Evolutionary conservation across 2,329 filamentous ascomycete genomes (phyloP).

Genomic region (Pleurostoma richardsiae): DNA sequence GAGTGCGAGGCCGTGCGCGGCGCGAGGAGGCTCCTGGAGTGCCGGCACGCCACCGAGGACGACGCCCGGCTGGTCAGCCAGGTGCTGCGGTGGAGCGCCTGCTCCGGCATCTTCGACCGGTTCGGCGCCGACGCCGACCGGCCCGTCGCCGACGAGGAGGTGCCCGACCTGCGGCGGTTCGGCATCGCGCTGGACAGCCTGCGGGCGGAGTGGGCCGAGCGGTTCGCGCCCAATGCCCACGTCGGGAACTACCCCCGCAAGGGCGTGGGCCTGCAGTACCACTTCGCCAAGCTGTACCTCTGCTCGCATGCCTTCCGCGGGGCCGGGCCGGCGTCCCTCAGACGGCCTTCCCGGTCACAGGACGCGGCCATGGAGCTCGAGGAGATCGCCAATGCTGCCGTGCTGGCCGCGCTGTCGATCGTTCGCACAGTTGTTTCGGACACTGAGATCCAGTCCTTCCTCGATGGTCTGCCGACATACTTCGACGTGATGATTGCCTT

Average conservation of each 20-base stretch:
- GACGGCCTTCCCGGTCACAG: neutral
- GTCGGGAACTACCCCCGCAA: slow-evolving; percentile 26
- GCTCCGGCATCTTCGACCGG: slow-evolving; percentile 46
- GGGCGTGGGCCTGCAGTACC: slow-evolving; percentile 23
- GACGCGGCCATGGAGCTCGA: slow-evolving; percentile 1
- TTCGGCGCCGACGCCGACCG: slow-evolving; percentile 47
- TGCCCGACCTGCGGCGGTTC: slow-evolving; percentile 13
- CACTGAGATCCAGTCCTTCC: slow-evolving; percentile 22
- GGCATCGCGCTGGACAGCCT: slow-evolving; percentile 13
- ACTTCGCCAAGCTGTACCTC: slow-evolving; percentile 26
- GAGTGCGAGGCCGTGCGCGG: slow-evolving; percentile 6
- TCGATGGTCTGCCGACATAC: slow-evolving; percentile 41
- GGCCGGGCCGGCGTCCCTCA: neutral
- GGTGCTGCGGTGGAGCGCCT: slow-evolving; percentile 52
- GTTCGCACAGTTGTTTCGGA: slow-evolving; percentile 29
- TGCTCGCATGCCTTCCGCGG: slow-evolving; percentile 24
- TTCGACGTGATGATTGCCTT: slow-evolving; percentile 48
- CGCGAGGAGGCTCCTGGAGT: slow-evolving; percentile 37
- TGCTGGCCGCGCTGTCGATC: slow-evolving; percentile 25
- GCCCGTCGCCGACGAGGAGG: slow-evolving; percentile 8
- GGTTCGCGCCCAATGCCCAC: slow-evolving; percentile 14
- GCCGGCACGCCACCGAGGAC: slow-evolving; percentile 43
- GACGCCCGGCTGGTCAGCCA: slow-evolving; percentile 55
- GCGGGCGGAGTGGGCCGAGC: slow-evolving; percentile 14
- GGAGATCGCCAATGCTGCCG: slow-evolving; percentile 7